Evolutionary conservation across 495 filamentous ascomycete genomes (phyloP).

Genomic region (Tricharina praecox): DNA sequence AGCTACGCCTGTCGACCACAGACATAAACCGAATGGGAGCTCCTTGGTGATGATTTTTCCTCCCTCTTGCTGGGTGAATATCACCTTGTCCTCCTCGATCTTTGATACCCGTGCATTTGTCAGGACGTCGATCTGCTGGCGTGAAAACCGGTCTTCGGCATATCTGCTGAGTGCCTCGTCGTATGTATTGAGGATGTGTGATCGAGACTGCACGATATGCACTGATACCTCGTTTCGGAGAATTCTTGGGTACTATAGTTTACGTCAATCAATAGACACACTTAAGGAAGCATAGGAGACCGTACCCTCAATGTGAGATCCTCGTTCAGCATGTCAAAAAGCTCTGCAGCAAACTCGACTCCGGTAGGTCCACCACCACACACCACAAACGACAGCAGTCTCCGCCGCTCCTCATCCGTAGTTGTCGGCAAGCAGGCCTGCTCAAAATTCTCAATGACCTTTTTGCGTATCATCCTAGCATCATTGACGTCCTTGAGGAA

Average conservation of each 20-base stretch:
- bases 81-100: conserved; percentile 56
- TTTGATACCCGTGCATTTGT: conserved; percentile 86
- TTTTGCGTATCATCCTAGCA: conserved; percentile 72
- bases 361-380: conserved; percentile 81
- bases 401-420: conserved; percentile 67
- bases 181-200: conserved; percentile 95
- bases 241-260: conserved; percentile 59
- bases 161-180: conserved; percentile 86
- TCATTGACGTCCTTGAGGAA: conserved; percentile 91
- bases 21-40: conserved; percentile 85
- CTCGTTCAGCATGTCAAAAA: conserved; percentile 93
- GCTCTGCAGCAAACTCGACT: conserved; percentile 65
- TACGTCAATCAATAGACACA: no score
- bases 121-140: conserved; percentile 76
- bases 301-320: conserved; percentile 46
- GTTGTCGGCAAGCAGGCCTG: conserved; percentile 86
- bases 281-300: no score
- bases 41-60: conserved; percentile 70
- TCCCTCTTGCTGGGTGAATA: conserved; percentile 67
- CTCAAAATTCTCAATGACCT: conserved; percentile 83
- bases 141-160: conserved; percentile 76
- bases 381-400: conserved; percentile 83
- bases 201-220: conserved; percentile 83
- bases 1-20: conserved; percentile 95
- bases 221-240: conserved; percentile 94